These are phyloP conservation scores for Mrakia hoshinonis DNA, from an alignment of 768 basidiomycete species.

Conservation along the genomic window DNA sequence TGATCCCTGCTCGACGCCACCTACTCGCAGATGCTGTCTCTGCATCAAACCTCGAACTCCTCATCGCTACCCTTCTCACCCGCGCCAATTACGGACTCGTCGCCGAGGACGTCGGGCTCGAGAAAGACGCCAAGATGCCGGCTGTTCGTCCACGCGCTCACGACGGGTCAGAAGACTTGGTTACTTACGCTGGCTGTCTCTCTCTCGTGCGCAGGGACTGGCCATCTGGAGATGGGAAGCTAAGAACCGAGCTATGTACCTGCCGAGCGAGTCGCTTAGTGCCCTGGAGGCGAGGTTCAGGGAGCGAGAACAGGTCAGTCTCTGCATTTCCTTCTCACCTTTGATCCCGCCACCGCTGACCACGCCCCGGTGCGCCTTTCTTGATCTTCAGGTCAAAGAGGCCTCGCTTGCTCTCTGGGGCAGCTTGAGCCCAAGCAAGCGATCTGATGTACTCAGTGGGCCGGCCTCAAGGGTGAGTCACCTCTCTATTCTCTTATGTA, in stretches of 20 bases:
- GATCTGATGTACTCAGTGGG: background rate
- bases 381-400: background rate
- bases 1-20: background rate
- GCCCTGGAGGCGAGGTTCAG: conserved; percentile 54
- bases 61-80: conserved; percentile 55
- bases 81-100: conserved; percentile 79
- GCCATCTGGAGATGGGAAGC: conserved; percentile 85
- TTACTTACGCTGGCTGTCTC: background rate
- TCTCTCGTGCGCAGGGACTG: conserved; percentile 40
- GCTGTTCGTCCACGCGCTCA: conserved; percentile 3
- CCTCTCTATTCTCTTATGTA: background rate
- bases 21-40: conserved; percentile 18
- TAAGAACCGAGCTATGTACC: conserved; percentile 50
- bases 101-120: conserved; percentile 18
- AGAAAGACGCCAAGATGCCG: conserved; percentile 4
- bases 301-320: conserved; percentile 58
- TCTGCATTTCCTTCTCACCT: background rate
- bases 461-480: too few relatives aligned
- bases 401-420: background rate
- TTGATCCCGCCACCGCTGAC: conserved; percentile 46
- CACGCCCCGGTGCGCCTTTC: background rate
- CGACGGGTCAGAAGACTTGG: background rate
- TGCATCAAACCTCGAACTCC: conserved; percentile 41
- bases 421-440: background rate
- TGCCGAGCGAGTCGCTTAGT: conserved; percentile 59